Base-by-base conservation (phyloP, 352 stramenopile genomes). In the Albugo candida region DNA sequence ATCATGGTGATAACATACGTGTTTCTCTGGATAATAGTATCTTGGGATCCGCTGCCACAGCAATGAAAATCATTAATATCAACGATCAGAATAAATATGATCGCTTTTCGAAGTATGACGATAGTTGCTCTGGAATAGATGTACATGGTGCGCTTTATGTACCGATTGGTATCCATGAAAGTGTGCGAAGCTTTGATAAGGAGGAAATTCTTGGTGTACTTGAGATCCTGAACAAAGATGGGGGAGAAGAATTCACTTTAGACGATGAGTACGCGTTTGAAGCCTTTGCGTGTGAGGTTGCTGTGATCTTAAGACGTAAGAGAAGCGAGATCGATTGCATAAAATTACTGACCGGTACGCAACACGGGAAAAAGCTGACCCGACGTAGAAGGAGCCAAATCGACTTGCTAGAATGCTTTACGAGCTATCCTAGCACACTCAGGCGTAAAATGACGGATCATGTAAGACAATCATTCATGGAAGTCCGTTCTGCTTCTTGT, bases 281-380 rank as follows among this genome's bases (percentile, higher is more conserved):
- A 61, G 75, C 69, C 3, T 92, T 93, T 47, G 77, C 76, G 8
- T 76, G 70, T 42, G 73, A 92, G 55, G 81, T 92, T 24, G 81
- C 82, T 2, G 70, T 91, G 12, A 85, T 93, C 21, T 47, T 94
- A 27, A 69, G 76, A 12, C 70, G 77, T 36, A 67, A 81, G 34
- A 77, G 59, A 41, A 88, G 84, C 31, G 83, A 95, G 48, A 88
- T 92, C 34, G 67, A 86, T 42, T 87, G 93, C 56, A 83, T 95
- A 40, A 92, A 87, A 59, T 60, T 92, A 18, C 56, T 94, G 24
- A 71, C 72, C 1, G 81, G 88, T 36, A 88, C 77, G 1, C 61
- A 68, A 36, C 63, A 73, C 1, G 77, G 85, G 36, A 77, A 83
- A 42, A 65, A 85, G 19, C 45, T 83, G 41, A 73, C 70, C 1